These are phyloP conservation scores for Paraconiothyrium brasiliense DNA, from an alignment of 2,329 filamentous ascomycete genomes.

Conservation along the genomic window DNA sequence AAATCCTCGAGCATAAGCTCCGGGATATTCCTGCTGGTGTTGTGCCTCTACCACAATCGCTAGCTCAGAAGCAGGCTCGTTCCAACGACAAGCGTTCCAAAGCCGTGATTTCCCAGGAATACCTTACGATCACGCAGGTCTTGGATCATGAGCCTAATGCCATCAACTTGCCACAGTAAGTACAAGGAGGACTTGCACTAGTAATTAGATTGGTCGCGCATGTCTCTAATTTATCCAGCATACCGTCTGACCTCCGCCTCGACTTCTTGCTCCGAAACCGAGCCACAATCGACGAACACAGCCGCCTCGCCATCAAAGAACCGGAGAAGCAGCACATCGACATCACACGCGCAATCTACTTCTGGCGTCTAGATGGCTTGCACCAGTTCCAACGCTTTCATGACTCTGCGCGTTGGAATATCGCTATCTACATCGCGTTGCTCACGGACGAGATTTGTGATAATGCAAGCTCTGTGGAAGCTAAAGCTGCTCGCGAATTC, in stretches of 20 bases:
- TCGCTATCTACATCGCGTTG: conserved; percentile 30
- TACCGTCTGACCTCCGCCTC: conserved; percentile 34
- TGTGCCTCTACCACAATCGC: background rate
- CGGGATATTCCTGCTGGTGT: background rate
- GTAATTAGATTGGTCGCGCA: background rate
- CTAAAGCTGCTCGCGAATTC: conserved; percentile 22
- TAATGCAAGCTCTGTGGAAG: background rate
- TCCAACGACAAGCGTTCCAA: background rate
- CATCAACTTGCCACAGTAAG: conserved; percentile 19
- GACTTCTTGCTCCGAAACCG: conserved; percentile 32
- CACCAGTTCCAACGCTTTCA: conserved; percentile 38
- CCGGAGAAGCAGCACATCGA: conserved; percentile 19
- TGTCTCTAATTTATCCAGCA: conserved; percentile 7
- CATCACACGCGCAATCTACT: conserved; percentile 34
- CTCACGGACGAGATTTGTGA: conserved; percentile 14
- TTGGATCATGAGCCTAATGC: conserved; percentile 18
- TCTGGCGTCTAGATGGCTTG: conserved; percentile 28
- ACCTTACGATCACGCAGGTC: conserved; percentile 24
- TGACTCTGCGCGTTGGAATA: conserved; percentile 34
- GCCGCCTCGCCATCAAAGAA: conserved; percentile 24
- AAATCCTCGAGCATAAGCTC: background rate
- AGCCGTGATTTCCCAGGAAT: conserved; percentile 15
- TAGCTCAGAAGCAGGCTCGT: background rate
- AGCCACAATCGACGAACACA: conserved; percentile 13
- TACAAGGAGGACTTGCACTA: background rate